Base-by-base conservation (phyloP, 495 filamentous ascomycete species). In the Sporormia fimetaria region DNA sequence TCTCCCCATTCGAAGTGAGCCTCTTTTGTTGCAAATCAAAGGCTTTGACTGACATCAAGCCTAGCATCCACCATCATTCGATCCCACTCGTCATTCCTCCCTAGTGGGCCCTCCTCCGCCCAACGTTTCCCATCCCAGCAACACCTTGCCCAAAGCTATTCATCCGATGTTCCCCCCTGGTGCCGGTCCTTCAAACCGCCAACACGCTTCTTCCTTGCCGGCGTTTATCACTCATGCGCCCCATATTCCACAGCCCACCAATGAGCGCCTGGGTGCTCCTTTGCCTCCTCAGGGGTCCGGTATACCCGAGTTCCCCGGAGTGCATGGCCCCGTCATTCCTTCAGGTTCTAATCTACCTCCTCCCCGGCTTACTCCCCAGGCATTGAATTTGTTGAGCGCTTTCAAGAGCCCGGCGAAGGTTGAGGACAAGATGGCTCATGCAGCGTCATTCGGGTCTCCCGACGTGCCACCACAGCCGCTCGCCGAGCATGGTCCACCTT, bases 341-440 rank as follows among this genome's bases (percentile, higher is more conserved):
- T 64, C 71, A 46, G 70, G 76, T 25, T 73, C 66, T 52, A 69
- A 73, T 33, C 52, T 74, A 17, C 74, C 71, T 8, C 62, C 69
- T 25, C 78, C 75, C 5, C 74, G 78, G 50, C 65, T 85, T 26
- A 80, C 35, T 12, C 42, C 45, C 7, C 61, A 64, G 39, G 40
- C 54, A 0, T 32, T 61, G 22, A 44, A 39, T 16, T 37, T 64
- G 25, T 46, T 64, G 11, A 55, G 60, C 43, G 47, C 58, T 3
- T 62, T 63, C 47, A 64, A 57, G 37, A 36, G 24, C 26, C 27
- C 37, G 14, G 32, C 37, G n/a, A 54, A 49, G 20, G 30, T 45
- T 63, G 6, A 69, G 63, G 26, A 61, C 75, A 37, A 68, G 74
- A 20, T 56, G 85, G 4, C 58, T 85, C 30, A 76, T 70, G 52